A percentile compares a stretch with the other conserved stretches of the same genome.
These are phyloP conservation scores for Lentithecium fluviatile DNA, from an alignment of 495 filamentous ascomycete species.

Conservation along the genomic window DNA sequence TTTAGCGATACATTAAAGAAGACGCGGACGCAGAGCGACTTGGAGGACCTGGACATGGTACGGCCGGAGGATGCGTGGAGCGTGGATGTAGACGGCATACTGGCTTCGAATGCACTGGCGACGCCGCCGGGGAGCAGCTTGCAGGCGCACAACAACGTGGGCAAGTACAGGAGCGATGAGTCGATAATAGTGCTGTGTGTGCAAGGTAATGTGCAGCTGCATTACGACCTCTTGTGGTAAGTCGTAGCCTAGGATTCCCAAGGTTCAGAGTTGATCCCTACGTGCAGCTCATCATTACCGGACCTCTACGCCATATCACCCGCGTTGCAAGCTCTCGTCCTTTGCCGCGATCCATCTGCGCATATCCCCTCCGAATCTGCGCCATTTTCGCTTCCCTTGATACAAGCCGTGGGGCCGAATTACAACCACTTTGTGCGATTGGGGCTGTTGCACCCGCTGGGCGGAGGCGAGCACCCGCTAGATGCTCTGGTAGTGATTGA, in stretches of 20 bases:
- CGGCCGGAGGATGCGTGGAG: constrained; percentile 27
- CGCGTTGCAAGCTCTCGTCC: constrained; percentile 31
- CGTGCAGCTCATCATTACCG: constrained; percentile 13
- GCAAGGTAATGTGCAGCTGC: constrained; percentile 27
- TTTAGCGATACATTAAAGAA: constrained; percentile 20
- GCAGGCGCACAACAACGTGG: constrained; percentile 24
- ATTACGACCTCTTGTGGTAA: constrained; percentile 36
- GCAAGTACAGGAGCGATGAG: constrained; percentile 11
- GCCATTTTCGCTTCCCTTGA: constrained; percentile 21
- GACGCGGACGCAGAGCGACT: constrained; percentile 24
- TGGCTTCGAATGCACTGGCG: constrained; percentile 26
- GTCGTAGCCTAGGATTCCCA: not conserved
- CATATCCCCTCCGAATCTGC: constrained; percentile 23
- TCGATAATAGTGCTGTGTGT: constrained; percentile 30
- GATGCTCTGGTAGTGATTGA: constrained; percentile 49
- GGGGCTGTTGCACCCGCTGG: constrained; percentile 48
- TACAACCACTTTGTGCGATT: constrained; percentile 37
- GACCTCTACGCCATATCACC: constrained; percentile 26
- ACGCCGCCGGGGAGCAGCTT: not conserved
- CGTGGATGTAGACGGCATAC: constrained; percentile 26
- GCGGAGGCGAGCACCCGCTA: constrained; percentile 44
- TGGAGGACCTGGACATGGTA: constrained; percentile 25
- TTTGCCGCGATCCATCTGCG: constrained; percentile 31
- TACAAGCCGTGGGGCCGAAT: constrained; percentile 28
- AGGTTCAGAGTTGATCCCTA: not conserved